Base-by-base conservation (phyloP, 164 flowering plant genomes). In the Cinnamomum micranthum region DNA sequence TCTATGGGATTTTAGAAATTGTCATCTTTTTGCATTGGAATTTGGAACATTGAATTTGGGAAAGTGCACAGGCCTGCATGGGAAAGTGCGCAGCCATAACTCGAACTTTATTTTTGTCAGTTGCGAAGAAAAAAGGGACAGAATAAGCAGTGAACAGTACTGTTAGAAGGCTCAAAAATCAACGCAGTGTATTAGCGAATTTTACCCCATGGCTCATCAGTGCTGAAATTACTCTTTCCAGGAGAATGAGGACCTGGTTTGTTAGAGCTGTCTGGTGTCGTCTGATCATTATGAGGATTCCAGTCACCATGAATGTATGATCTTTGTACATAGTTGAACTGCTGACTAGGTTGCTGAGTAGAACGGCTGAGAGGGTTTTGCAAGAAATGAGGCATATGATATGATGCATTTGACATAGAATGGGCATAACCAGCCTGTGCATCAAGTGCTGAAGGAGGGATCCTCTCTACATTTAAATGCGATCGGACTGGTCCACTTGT, bases 301-400 rank as follows among this genome's bases (percentile, higher is more conserved):
- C 92, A 84, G 27, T 90, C 92, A 77, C 83, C 87, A 68, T 78
- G 86, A 73, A 58, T 73, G 74, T 70, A 81, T 71, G 85, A 71
- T 3, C 88, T 41, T 33, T 86, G 88, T 23, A 88, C 89, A 66
- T 85, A 82, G 82, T 81, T 86, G 59, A 77, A 78, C 72, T 84
- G 84, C 65, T 83, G 93, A 80, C 73, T 72, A 52, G 86, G 86
- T 74, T 82, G 91, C 84, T 90, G 98, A 31, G 91, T 89, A 62
- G 91, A 86, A 59, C 92, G 94, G 80, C 95, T 90, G 12, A 87
- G 90, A 77, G 93, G 87, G 78, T 80, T 89, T 74, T 85, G 93
- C 13, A 88, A 73, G 62, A 81, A 64, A 55, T 89, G 92, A 68
- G 92, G 85, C 65, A 65, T 50, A 79, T 75, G n/a, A 77, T 83